Base-by-base conservation (phyloP, 495 filamentous ascomycete species). In the Penicillium argentinense region DNA sequence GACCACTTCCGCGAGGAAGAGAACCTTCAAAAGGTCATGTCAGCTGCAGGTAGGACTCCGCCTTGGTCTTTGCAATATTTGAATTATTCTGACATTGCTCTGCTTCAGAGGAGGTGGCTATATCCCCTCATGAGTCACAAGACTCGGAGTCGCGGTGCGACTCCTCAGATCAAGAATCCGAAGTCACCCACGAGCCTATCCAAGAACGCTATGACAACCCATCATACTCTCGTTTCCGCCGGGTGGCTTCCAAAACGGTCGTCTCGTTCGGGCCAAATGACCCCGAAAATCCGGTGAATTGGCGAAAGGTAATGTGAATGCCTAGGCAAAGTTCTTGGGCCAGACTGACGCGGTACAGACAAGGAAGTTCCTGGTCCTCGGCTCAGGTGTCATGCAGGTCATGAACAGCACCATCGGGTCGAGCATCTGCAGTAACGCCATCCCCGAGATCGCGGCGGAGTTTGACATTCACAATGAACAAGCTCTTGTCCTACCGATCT, bases 361-460 rank as follows among this genome's bases (percentile, higher is more conserved):
- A 32, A 81, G 73, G 57, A 90, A 89, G 49, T 52, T 69, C 9
- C 71, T 70, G 38, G 73, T 86, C 11, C 57, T 86, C 3, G 39
- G 77, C 11, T 71, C 76, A 1, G 75, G 77, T 40, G 81, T 87
- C 64, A 59, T 81, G 51, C 69, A 80, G 22, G 86, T 91, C 32
- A 61, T 88, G 58, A 91, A 90, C 65, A 83, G 78, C 25, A 89
- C 87, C n/a, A 78, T 91, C 56, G 81, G 81, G 3, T 85, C 80
- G 22, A 76, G 83, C 0, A 65, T 91, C 12, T 83, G 86, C 2
- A 80, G 80, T 45, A 84, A 80, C 53, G 79, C 80, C 29, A 80
- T 79, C 29, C 72, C 71, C 4, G 77, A 72, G 38, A 85, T 87
- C 13, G 65, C 74, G 0, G 51, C 64, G 6, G 73, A 84, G 44